Percentiles rank a stretch among this genome's conserved stretches.
These are phyloP conservation scores for Podospora tetraspora DNA, from an alignment of 495 filamentous ascomycete species.

Conservation along the genomic window DNA sequence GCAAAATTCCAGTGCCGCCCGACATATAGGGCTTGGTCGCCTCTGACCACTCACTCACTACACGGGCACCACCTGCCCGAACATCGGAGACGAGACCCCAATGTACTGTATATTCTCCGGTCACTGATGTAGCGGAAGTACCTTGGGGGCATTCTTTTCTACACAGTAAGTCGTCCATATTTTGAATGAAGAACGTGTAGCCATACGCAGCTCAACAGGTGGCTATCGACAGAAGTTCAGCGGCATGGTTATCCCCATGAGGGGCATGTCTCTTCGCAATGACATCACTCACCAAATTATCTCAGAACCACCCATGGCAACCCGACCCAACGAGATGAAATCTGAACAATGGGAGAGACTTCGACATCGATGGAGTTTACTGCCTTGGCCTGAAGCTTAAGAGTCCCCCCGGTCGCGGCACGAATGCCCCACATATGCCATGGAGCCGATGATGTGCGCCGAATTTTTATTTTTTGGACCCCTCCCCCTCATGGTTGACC, in stretches of 20 bases:
- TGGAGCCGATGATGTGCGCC: background rate
- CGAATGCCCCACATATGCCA: slow-evolving; percentile 1
- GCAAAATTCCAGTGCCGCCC: background rate
- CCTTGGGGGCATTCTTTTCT: too few relatives aligned
- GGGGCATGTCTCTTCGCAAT: background rate
- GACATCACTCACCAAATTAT: background rate
- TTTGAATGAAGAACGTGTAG: background rate
- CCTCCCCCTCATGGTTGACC: background rate
- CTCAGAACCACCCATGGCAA: background rate
- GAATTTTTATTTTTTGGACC: slow-evolving; percentile 10
- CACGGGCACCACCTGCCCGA: background rate
- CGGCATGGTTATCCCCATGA: background rate
- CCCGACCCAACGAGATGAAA: background rate
- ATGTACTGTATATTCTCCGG: background rate
- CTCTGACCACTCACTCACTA: background rate
- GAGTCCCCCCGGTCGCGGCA: background rate
- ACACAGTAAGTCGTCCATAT: too few relatives aligned
- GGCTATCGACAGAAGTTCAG: background rate
- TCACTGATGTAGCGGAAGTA: background rate
- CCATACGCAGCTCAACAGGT: background rate
- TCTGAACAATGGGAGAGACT: too few relatives aligned
- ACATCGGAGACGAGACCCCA: background rate
- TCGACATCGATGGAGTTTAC: too few relatives aligned
- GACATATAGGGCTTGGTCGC: background rate
- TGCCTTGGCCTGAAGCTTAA: background rate